Base-by-base conservation (phyloP, 805 yeast genomes). In the Vanderwaltozyma verrucispora region DNA sequence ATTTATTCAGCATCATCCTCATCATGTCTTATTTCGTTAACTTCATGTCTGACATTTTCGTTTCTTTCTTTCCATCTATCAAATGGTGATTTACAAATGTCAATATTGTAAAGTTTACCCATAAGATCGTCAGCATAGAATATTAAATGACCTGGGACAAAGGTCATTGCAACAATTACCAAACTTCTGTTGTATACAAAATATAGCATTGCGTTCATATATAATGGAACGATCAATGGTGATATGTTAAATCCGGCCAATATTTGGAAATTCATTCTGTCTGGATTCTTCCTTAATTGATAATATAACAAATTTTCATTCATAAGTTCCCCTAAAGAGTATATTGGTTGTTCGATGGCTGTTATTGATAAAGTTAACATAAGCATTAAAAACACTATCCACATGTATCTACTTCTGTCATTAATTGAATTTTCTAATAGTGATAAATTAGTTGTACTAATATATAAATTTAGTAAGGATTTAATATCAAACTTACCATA, bases 401-500 rank as follows among this genome's bases (percentile, higher is more conserved):
- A 56, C 20, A 54, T 29, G 32, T 47, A 55, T 24, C 50, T 42
- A 26, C 55, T 45, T 27, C 43, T 52, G 11, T 41, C 32, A 19
- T 42, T 35, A 21, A 53, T 43, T 20, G 60, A 46, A 21, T 48
- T 53, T 34, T 56, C 62, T 33, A 56, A 32, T 14, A 42, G 26
- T n/a, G 57, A 41, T 31, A 55, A 37, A 28, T 50, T 50, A 15
- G 45, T 44, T 8, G 51, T 50, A 23, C 46, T 44, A 16, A 53
- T 32, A 21, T 47, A 38, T 10, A 56, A 38, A 28, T 52, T 49
- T 9, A 53, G 20, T 32, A 55, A 31, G 4, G 53, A 43, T 10
- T 41, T 31, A 49, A 51, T 45, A 28, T 43, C 45, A 13, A 55
- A 38, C 28, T 38, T 49, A 0, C 72, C 74, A 38, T 54, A 56